Evolutionary conservation across 2,329 filamentous ascomycete species (phyloP).

Genomic region (Fusarium pseudograminearum): DNA sequence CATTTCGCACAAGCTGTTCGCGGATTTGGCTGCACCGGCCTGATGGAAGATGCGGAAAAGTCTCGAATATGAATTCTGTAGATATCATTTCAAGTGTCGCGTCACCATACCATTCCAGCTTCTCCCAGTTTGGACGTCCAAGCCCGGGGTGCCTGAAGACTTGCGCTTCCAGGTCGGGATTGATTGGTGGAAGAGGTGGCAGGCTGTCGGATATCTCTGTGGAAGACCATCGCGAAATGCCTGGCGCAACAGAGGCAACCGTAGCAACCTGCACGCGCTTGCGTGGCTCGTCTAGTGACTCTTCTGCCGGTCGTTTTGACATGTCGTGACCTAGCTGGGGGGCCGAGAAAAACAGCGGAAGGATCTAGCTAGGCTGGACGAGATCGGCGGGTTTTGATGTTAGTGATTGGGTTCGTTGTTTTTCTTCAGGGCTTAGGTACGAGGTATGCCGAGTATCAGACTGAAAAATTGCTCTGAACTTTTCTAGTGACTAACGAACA

Average conservation of each 20-base stretch:
- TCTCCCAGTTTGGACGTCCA: conserved; percentile 72
- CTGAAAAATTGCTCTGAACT: too few species aligned
- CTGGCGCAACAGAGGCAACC: conserved; percentile 23
- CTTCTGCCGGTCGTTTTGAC: conserved; percentile 17
- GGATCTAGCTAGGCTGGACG: too few species aligned
- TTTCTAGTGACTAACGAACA: too few species aligned
- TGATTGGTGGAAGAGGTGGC: conserved; percentile 72
- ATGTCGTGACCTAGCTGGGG: neutral
- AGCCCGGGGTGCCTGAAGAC: conserved; percentile 75
- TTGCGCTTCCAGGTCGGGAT: conserved; percentile 69
- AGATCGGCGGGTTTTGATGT: too few species aligned
- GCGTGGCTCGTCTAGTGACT: conserved; percentile 8
- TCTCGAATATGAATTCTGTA: conserved; percentile 79
- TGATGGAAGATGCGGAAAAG: conserved; percentile 71
- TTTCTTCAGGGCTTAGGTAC: too few species aligned
- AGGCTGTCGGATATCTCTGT: conserved; percentile 61
- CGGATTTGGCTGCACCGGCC: conserved; percentile 81
- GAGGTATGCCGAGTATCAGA: too few species aligned
- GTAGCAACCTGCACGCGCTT: conserved; percentile 35
- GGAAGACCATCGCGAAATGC: conserved; percentile 58
- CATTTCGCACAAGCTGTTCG: conserved; percentile 84
- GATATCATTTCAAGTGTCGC: conserved; percentile 84
- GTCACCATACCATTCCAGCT: conserved; percentile 90
- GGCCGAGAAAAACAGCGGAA: too few species aligned
- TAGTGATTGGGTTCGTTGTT: too few species aligned